Evolutionary conservation across 2,329 filamentous ascomycete genomes (phyloP).

Genomic region (Beauveria asiatica): DNA sequence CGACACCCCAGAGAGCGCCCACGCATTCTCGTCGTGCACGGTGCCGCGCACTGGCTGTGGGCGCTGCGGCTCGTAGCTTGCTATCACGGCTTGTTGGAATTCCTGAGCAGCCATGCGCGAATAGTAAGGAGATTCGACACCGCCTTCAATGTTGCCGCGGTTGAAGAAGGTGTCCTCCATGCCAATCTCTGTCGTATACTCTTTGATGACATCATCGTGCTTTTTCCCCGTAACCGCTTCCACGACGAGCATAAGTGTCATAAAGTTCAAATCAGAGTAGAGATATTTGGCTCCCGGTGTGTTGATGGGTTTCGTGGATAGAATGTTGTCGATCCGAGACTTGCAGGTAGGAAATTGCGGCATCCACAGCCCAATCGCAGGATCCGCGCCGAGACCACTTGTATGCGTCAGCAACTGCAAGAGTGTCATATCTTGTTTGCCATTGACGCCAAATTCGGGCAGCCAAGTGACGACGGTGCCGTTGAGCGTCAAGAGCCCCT

Average conservation of each 20-base stretch:
- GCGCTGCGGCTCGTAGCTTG: slow-evolving; percentile 22
- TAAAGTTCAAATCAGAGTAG: slow-evolving; percentile 28
- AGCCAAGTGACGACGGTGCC: slow-evolving; percentile 23
- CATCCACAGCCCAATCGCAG: slow-evolving; percentile 19
- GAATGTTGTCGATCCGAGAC: slow-evolving; percentile 19
- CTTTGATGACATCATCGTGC: slow-evolving; percentile 20
- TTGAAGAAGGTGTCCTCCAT: slow-evolving; percentile 27
- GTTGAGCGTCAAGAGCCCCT: slow-evolving; percentile 17
- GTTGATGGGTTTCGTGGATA: slow-evolving; percentile 19
- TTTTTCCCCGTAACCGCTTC: slow-evolving; percentile 19
- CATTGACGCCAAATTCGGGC: slow-evolving; percentile 23
- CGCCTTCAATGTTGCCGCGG: slow-evolving; percentile 23
- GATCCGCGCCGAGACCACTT: slow-evolving; percentile 24
- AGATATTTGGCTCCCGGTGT: slow-evolving; percentile 21
- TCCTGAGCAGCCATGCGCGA: slow-evolving; percentile 22
- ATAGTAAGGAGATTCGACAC: slow-evolving; percentile 17
- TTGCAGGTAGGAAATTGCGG: slow-evolving; percentile 16
- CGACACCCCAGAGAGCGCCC: slow-evolving; percentile 24
- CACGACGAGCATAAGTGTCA: slow-evolving; percentile 23
- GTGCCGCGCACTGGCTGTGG: slow-evolving; percentile 30
- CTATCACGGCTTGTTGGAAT: slow-evolving; percentile 23
- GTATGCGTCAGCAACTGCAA: slow-evolving; percentile 26
- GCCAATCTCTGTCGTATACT: slow-evolving; percentile 19
- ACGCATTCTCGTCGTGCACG: slow-evolving; percentile 29
- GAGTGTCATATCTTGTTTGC: slow-evolving; percentile 26